Conservation (phyloP, 2,329 filamentous ascomycete genomes). For the Fusarium sp. region DNA sequence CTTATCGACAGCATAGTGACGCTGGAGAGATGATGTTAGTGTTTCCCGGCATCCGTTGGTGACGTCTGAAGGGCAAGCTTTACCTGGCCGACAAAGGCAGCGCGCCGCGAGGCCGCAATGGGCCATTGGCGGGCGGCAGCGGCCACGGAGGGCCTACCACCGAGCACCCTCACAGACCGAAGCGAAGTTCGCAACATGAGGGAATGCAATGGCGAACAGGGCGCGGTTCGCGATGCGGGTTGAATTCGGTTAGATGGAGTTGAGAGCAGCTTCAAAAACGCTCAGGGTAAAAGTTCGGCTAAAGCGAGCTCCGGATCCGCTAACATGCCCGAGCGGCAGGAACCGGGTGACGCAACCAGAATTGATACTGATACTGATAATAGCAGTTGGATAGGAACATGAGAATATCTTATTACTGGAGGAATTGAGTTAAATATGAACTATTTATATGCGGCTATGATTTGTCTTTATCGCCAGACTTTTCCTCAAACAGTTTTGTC, state of each 20-base stretch:
- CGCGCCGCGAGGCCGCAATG: conserved; percentile 48
- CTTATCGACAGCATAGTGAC: conserved; percentile 66
- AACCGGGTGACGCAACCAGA: conserved; percentile 50
- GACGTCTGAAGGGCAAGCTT: conserved; percentile 50
- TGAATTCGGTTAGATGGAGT: conserved; percentile 46
- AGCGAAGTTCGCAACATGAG: conserved; percentile 77
- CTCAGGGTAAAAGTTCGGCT: conserved; percentile 59
- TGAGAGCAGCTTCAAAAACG: conserved; percentile 53
- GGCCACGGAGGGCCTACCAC: conserved; percentile 64
- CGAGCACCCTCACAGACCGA: conserved; percentile 70
- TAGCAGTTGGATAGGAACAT: not conserved
- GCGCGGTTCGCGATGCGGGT: conserved; percentile 44
- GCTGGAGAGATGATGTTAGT: conserved; percentile 56
- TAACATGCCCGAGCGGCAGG: conserved; percentile 44
- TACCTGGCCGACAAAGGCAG: conserved; percentile 46
- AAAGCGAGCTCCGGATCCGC: conserved; percentile 47
- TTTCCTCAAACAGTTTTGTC: not conserved
- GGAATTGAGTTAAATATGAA: not conserved
- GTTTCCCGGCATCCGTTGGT: conserved; percentile 39
- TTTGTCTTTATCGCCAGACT: not conserved
- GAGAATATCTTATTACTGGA: not conserved
- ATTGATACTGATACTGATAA: not conserved
- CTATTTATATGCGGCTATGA: not conserved
- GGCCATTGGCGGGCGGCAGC: conserved; percentile 70
- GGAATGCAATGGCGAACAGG: conserved; percentile 59